These are phyloP conservation scores for Kwoniella botswanensis DNA, from an alignment of 768 basidiomycete genomes.

Conservation along the genomic window DNA sequence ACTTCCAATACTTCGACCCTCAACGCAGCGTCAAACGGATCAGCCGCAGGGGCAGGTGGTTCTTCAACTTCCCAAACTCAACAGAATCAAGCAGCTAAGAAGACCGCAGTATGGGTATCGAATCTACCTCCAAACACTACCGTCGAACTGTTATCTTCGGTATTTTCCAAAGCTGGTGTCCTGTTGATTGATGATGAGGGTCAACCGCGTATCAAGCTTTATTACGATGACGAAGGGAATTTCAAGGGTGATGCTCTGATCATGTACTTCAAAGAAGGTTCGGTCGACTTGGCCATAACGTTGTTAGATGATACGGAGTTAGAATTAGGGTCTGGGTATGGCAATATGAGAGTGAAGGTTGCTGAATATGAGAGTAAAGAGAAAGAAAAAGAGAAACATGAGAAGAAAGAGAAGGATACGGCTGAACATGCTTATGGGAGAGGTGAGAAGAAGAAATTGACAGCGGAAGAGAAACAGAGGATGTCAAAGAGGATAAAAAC, in stretches of 20 bases:
- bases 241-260: slow-evolving; percentile 95
- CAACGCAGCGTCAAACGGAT: not conserved
- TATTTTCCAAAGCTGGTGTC: slow-evolving; percentile 90
- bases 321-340: slow-evolving; percentile 73
- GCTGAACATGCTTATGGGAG: slow-evolving; percentile 57
- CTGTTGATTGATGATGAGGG: slow-evolving; percentile 92
- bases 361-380: slow-evolving; percentile 52
- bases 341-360: slow-evolving; percentile 55
- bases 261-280: slow-evolving; percentile 96
- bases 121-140: slow-evolving; percentile 79
- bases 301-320: slow-evolving; percentile 92
- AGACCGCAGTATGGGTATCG: slow-evolving; percentile 89
- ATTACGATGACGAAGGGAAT: slow-evolving; percentile 80
- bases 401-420: slow-evolving; percentile 29
- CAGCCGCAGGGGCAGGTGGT: slow-evolving; percentile 63
- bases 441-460: slow-evolving; percentile 58
- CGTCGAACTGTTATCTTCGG: slow-evolving; percentile 72
- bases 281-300: slow-evolving; percentile 80
- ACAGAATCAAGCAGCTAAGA: slow-evolving; percentile 66
- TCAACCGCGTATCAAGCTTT: slow-evolving; percentile 92
- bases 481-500: slow-evolving; percentile 55
- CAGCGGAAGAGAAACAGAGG: slow-evolving; percentile 54
- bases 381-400: slow-evolving; percentile 6
- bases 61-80: slow-evolving; percentile 61
- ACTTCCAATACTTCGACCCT: slow-evolving; percentile 62